Evolutionary conservation across 106 monocot species (phyloP), one percentile per base, ranked within the genome.

Genomic region (Apostasia shenzhenica): DNA sequence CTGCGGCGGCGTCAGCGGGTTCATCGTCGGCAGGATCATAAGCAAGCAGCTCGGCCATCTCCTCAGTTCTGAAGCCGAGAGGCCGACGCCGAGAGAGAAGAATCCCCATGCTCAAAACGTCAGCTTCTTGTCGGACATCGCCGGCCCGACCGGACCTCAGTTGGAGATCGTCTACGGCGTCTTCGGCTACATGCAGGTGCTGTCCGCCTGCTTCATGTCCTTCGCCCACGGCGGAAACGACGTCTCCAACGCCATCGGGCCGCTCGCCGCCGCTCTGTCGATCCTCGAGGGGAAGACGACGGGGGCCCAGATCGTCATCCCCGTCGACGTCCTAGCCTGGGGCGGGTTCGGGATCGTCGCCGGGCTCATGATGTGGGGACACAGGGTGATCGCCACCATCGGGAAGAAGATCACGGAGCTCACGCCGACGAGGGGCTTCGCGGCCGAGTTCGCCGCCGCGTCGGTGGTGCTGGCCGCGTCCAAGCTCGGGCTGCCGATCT

Each of bases 121-220:
- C 1, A 81, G 97, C 1, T 82, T 99, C 60, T 77, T 99, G 6
- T 79, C 92, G 1, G 77, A 90, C 54, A 68, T 99, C 5, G 86
- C 97, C 9, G 97, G 97, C 26, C 97, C 97, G 0, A 92, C 62
- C 40, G 97, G 97, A 14, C 86, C 97, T 41, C 97, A 99, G 70
- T 62, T 92, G 61, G 85, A 99, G 73, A 92, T 99, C 5, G 92
- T 99, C 54, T 99, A 99, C 13, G 92, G 89, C 26, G 92, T 99
- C 13, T 99, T 99, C 44, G 92, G 97, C 39, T 92, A 99, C 82
- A 87, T 99, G 97, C 97, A 99, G 71, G 76, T 99, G 41, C 75
- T 99, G n/a, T 99, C 97, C 4, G 97, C 97, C 1, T 99, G 97
- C 58, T 99, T 99, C 87, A 99, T 99, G 97, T 99, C 97, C 14